Base-by-base conservation (phyloP, 208 protist genomes). In the Entamoeba dispar region DNA sequence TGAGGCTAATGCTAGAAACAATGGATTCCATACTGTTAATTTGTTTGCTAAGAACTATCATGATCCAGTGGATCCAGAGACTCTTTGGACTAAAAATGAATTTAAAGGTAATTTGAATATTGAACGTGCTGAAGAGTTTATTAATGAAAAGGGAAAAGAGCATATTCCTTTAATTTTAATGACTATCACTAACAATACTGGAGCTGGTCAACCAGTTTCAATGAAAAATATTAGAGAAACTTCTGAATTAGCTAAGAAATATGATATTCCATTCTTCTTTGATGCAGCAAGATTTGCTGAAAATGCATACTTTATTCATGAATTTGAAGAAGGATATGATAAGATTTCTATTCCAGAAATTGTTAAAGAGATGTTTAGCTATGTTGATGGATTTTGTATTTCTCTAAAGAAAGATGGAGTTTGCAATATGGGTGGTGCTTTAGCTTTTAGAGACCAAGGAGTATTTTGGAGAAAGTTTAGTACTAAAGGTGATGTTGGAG, bases 141-240 rank as follows among this genome's bases (percentile, higher is more conserved):
- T 95, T 49, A 31, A 91, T 50, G 50, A 91, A 5, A 14, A 93
- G 8, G 94, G 94, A 38, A 34, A 31, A 14, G 52, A 31, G 1
- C n/a, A 69, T 49, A 57, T 95, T 51, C 94, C 95, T 19, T 69
- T 96, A 10, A 43, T 96, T 15, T 31, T 96, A 14, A 92, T 95
- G 19, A 95, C 94, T 34, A 86, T 96, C 34, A 96, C 95, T 6
- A 96, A 96, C 86, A 96, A 96, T 92, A 94, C 94, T 57, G 94
- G 73, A 19, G 95, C 93, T 6, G 94, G 94, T 2, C 94, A 95
- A 91, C 95, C 95, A 19, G 95, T 96, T 38, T 96, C 95, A n/a
- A 95, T 96, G 94, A 34, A 96, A 27, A 95, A 96, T 61, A 94
- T 96, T 10, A 92, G 43, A 49, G 57, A 55, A 22, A 50, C 57